Evolutionary conservation across 2,329 filamentous ascomycete species (phyloP).

Genomic region (Dendrostoma leiphaemia): DNA sequence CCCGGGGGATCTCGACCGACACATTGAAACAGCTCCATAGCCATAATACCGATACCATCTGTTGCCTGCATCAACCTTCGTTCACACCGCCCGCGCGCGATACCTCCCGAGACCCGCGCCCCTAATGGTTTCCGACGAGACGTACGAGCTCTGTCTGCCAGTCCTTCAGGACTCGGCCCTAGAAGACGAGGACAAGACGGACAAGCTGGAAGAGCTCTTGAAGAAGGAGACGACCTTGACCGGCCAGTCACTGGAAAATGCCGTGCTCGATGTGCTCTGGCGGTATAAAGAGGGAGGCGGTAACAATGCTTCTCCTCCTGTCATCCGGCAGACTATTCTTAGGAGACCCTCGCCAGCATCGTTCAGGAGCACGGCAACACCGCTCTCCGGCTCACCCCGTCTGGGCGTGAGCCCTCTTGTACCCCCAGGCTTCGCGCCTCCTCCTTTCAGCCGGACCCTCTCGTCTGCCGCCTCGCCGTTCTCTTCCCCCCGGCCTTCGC

Average conservation of each 20-base stretch:
- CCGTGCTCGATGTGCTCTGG: constrained; percentile 88
- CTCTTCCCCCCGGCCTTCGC: constrained; percentile 88
- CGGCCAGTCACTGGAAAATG: constrained; percentile 81
- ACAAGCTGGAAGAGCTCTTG: constrained; percentile 83
- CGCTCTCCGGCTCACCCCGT: constrained; percentile 78
- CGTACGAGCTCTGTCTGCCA: constrained; percentile 88
- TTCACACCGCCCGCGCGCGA: constrained; percentile 1
- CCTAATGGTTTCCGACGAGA: constrained; percentile 84
- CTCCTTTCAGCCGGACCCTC: constrained; percentile 74
- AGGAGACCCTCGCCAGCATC: constrained; percentile 89
- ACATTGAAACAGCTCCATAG: not conserved
- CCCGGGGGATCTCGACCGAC: not conserved
- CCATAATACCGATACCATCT: not conserved
- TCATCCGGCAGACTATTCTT: constrained; percentile 84
- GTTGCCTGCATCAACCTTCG: not conserved
- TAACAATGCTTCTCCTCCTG: constrained; percentile 70
- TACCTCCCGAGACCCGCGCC: not conserved
- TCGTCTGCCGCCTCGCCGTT: constrained; percentile 85
- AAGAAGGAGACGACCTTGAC: constrained; percentile 73
- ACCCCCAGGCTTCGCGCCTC: constrained; percentile 68
- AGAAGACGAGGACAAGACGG: constrained; percentile 94
- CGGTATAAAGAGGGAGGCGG: constrained; percentile 69
- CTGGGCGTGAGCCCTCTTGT: constrained; percentile 79
- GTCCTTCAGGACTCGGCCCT: constrained; percentile 78
- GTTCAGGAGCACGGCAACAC: constrained; percentile 83